A percentile compares a stretch with the other conserved stretches of the same genome.
Conservation (phyloP, 2,329 filamentous ascomycete species). For the Phaeosphaeriaceae sp. region DNA sequence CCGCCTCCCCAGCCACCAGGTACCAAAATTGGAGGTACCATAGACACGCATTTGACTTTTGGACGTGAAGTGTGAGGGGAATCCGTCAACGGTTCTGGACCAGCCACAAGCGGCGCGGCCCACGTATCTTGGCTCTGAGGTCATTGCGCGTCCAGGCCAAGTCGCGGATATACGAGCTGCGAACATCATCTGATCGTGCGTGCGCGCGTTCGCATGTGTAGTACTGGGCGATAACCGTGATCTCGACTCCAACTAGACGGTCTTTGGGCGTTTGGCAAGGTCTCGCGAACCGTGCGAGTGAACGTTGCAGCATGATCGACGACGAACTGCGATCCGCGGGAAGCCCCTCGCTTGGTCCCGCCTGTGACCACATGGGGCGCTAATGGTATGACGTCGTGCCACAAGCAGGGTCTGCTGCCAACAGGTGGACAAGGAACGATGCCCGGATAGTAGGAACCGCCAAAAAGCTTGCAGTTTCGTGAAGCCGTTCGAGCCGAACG, state of each 20-base stretch:
- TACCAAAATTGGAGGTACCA: no score
- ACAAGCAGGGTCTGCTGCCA: neutral
- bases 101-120: neutral
- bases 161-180: neutral
- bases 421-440: neutral
- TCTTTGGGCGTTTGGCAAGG: neutral
- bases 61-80: neutral
- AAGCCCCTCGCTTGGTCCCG: neutral
- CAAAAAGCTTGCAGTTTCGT: neutral
- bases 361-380: neutral
- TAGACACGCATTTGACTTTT: no score
- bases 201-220: neutral
- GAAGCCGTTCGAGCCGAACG: slow-evolving; percentile 4
- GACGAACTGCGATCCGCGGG: neutral
- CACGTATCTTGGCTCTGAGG: neutral
- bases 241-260: neutral
- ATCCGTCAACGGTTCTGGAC: neutral
- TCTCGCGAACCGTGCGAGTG: neutral
- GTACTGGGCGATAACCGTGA: neutral
- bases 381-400: neutral
- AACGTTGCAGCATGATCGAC: neutral
- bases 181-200: neutral
- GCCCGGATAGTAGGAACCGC: neutral
- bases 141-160: neutral
- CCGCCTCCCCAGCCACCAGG: no score